Base-by-base conservation (phyloP, 306 rosid species). In the Ziziphus jujuba region DNA sequence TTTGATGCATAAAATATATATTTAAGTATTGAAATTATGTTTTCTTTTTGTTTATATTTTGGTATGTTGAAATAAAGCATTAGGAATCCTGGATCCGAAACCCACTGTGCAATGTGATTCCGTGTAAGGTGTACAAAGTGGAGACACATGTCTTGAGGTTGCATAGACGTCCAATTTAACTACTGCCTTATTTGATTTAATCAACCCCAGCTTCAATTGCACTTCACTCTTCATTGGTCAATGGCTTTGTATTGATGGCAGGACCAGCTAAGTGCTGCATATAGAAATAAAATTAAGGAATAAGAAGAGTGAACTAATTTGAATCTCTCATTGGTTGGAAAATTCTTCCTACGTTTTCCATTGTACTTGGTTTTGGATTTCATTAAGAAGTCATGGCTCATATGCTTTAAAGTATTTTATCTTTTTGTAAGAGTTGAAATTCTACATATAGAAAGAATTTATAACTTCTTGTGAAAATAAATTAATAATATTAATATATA, bases 201-300 rank as follows among this genome's bases (percentile, higher is more conserved):
- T 82, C 70, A 82, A 79, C 66, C 84, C 87, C 3, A 75, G 79
- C 38, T 72, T 82, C 72, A 72, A 82, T 22, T 79, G 87, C 81
- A 16, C 77, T 13, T 38, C 36, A 3, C 71, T 79, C 79, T 82
- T 82, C 40, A 43, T 82, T 2, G 69, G 81, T 43, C 81, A 82
- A 56, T 82, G 87, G 84, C 55, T 82, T 58, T 82, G 87, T 15
- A 20, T 61, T 72, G 11, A 51, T 59, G 86, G 74, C 9, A 43
- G 48, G 8, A 6, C 25, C 15, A 3, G 11, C 49, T 61, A 47
- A 28, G 12, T 11, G 9, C 40, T 8, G 3, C 21, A 43, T 20
- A 2, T 19, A 22, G 33, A 62, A 6, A 34, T 20, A 48, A 20
- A 43, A 10, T 40, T 24, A 48, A 40, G 22, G 44, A 67, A 67